Conservation (phyloP, 768 basidiomycete species). For the Termitomyces sp. region DNA sequence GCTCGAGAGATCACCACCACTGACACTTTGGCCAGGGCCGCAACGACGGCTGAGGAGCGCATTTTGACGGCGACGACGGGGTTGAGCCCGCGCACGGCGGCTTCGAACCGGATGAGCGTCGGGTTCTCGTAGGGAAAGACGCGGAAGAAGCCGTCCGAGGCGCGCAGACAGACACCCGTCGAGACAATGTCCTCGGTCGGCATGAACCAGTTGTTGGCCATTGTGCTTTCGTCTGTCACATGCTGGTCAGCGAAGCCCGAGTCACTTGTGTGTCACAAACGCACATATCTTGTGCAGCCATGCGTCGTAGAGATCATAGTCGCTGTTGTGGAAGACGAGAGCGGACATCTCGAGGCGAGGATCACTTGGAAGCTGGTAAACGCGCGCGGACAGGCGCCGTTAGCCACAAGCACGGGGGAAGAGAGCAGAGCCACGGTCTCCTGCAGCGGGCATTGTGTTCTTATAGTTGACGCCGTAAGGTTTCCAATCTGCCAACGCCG, state of each 20-base stretch:
- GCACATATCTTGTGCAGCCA: slow-evolving; percentile 72
- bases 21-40: slow-evolving; percentile 63
- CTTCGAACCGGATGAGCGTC: slow-evolving; percentile 71
- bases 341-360: slow-evolving; percentile 15
- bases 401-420: slow-evolving; percentile 14
- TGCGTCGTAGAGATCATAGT: slow-evolving; percentile 78
- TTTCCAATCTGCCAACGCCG: slow-evolving; percentile 8
- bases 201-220: slow-evolving; percentile 79
- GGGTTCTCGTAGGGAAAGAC: slow-evolving; percentile 86
- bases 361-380: not conserved
- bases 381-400: not conserved
- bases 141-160: slow-evolving; percentile 55
- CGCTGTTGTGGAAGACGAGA: slow-evolving; percentile 49
- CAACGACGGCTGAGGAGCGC: slow-evolving; percentile 70
- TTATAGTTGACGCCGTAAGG: slow-evolving; percentile 5
- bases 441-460: not conserved
- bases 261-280: slow-evolving; percentile 7
- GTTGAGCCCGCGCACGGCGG: slow-evolving; percentile 69
- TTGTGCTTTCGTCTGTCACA: slow-evolving; percentile 46
- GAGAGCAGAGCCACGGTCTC: not conserved
- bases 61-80: slow-evolving; percentile 82
- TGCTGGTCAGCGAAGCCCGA: not conserved
- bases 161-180: slow-evolving; percentile 71
- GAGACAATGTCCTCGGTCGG: slow-evolving; percentile 65
- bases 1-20: slow-evolving; percentile 18